Evolutionary conservation across 352 stramenopile genomes (phyloP).

Genomic region (Pythium vanterpoolii): DNA sequence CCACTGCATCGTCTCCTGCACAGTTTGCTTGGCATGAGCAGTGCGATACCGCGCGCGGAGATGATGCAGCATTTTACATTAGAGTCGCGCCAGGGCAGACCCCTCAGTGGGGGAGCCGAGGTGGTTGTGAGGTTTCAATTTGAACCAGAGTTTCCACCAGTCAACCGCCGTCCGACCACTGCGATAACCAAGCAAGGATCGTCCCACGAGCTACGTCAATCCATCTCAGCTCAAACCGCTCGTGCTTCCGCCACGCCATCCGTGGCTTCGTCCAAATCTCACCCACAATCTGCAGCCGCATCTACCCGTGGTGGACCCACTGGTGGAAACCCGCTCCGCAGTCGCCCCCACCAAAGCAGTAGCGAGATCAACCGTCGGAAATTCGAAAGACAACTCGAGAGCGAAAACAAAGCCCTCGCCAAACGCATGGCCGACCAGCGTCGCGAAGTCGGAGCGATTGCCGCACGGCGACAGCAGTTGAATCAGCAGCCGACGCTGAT

Average conservation of each 20-base stretch:
- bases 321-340: not conserved
- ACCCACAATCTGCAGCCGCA: not conserved
- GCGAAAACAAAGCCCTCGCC: slow-evolving; percentile 54
- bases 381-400: slow-evolving; percentile 53
- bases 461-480: slow-evolving; percentile 10
- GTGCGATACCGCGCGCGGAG: not conserved
- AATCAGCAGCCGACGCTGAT: slow-evolving; percentile 10
- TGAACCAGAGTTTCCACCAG: slow-evolving; percentile 31
- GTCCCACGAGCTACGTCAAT: not conserved
- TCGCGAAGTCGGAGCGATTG: not conserved
- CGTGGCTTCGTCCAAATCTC: slow-evolving; percentile 1
- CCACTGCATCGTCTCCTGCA: slow-evolving; percentile 37
- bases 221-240: not conserved
- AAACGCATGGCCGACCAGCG: slow-evolving; percentile 32
- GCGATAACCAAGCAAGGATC: not conserved
- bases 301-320: not conserved
- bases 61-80: slow-evolving; percentile 25
- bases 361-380: slow-evolving; percentile 52
- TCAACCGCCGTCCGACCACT: not conserved
- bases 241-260: not conserved
- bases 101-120: slow-evolving; percentile 16
- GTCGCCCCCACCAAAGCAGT: slow-evolving; percentile 35
- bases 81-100: slow-evolving; percentile 34
- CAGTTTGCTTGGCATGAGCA: not conserved
- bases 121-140: slow-evolving; percentile 47